Evolutionary conservation across 768 basidiomycete genomes (phyloP).

Genomic region (Leccinum fibrillosum): DNA sequence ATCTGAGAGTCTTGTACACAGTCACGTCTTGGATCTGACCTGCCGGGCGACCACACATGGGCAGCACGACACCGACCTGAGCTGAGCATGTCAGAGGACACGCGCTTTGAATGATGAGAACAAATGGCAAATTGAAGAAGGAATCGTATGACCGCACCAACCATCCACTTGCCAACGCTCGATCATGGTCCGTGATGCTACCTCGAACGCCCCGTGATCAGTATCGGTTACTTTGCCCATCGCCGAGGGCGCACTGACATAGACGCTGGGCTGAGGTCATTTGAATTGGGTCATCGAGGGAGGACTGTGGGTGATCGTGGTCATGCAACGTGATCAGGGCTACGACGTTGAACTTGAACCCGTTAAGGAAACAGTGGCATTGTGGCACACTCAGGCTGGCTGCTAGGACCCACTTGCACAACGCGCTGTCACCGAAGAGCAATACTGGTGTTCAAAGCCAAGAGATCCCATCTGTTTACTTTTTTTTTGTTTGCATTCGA

Average conservation of each 20-base stretch:
- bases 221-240: conserved; percentile 11
- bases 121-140: background rate
- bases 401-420: too few species aligned
- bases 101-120: background rate
- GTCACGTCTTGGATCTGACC: background rate
- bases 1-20: background rate
- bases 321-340: background rate
- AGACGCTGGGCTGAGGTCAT: background rate
- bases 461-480: background rate
- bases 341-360: background rate
- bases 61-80: background rate
- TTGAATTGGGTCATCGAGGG: background rate
- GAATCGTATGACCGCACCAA: background rate
- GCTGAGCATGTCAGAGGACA: conserved; percentile 2
- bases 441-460: background rate
- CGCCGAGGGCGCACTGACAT: background rate
- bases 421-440: too few species aligned
- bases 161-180: background rate
- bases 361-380: background rate
- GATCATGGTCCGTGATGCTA: background rate
- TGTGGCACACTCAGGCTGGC: too few species aligned
- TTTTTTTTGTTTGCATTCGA: background rate
- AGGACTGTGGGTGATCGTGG: background rate
- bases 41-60: background rate
- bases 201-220: background rate